Evolutionary conservation across 371 early-diverging fungal species (phyloP), one percentile per base, ranked within the genome.

Genomic region (Rhizopus delemar): DNA sequence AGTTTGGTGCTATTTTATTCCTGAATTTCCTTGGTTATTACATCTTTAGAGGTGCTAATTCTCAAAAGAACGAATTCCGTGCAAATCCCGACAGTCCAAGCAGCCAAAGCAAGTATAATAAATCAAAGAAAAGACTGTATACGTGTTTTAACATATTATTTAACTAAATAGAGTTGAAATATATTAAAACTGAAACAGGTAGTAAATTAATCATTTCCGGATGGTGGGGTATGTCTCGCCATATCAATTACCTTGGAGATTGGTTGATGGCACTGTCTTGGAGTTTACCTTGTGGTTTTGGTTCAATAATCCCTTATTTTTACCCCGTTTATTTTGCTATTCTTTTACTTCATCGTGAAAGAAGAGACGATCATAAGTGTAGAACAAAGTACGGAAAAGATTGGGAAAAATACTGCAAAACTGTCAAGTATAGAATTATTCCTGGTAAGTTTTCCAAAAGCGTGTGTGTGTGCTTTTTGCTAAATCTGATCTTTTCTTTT

Each of bases 151-250:
- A n/a, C 13, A n/a, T 6, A 43, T 6, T 13, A 15, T 36, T 3
- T 31, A 4, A 28, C 1, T 33, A 9, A 33, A 43, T 69, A 83
- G 83, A 93, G 66, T 78, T 93, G 52, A 89, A 91, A 71, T 95
- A 82, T 70, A 84, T 96, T 51, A 77, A 88, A 59, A 94, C 96
- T 0, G 76, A 83, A 53, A 65, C 87, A 41, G 96, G 96, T 29
- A 86, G 86, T 53, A 88, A 84, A 63, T 80, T 97, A 54, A 77
- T 97, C 39, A 84, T 87, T 35, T 82, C 83, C 39, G 95, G 97
- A 41, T 97, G 96, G 95, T 97, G 95, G 93, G 97, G 95, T 5
- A 74, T 82, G 46, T 90, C 95, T 8, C 81, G 95, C 45, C 93
- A 97, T 62, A 90, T 95, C 64, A 95, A 97, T 71, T 97, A 97